phyloP scores from a whole-genome alignment of 2,329 filamentous ascomycete species.

The Trichoderma atrobrunneum region DNA sequence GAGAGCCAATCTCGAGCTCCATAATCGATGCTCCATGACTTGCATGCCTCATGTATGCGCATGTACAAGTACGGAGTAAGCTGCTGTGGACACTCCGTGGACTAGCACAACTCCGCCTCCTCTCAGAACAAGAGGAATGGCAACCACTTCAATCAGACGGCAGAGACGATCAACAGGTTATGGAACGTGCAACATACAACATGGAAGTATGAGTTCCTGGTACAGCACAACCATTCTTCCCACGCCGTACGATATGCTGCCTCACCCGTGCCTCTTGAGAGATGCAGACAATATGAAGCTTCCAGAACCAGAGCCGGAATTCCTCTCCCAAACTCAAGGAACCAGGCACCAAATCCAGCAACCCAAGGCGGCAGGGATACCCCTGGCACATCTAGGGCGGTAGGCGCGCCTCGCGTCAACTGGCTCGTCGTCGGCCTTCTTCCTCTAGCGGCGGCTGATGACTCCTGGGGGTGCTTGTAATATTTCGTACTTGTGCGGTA shows the following conservation, averaged over 20 bases:
- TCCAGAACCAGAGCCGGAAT: not conserved
- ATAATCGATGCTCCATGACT: slow-evolving; percentile 1
- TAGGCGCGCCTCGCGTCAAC: slow-evolving; percentile 8
- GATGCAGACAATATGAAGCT: not conserved
- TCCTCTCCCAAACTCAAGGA: not conserved
- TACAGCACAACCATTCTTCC: not conserved
- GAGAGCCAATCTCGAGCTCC: slow-evolving; percentile 7
- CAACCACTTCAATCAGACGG: not conserved
- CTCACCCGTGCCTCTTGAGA: not conserved
- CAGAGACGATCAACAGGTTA: not conserved
- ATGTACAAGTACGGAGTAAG: slow-evolving; percentile 11
- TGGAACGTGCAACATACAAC: not conserved
- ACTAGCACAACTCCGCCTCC: not conserved
- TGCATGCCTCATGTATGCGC: slow-evolving; percentile 12
- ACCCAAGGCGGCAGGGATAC: not conserved
- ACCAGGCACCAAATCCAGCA: not conserved
- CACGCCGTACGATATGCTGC: not conserved
- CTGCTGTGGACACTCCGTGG: not conserved
- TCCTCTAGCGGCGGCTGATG: not conserved
- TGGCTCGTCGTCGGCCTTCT: not conserved
- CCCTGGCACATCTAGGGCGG: not conserved
- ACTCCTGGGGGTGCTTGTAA: not conserved
- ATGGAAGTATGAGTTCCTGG: not conserved
- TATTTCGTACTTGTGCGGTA: not conserved
- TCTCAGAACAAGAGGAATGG: not conserved